These are phyloP conservation scores for Pestalotiopsis sp. DNA, from an alignment of 2,329 filamentous ascomycete species.

Conservation along the genomic window DNA sequence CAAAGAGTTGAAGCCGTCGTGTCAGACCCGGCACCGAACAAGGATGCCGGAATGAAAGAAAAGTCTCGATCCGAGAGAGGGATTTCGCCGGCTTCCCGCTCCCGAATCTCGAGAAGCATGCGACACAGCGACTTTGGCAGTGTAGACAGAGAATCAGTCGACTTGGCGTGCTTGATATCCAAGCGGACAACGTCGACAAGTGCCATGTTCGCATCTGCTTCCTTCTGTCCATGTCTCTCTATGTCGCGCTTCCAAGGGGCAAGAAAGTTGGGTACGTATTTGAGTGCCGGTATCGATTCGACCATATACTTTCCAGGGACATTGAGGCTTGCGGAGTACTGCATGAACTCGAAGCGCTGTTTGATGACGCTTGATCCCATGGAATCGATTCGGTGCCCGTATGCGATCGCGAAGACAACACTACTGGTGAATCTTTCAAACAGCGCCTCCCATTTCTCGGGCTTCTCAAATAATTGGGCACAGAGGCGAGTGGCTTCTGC, in stretches of 20 bases:
- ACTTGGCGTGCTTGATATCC: neutral
- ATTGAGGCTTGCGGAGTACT: slow-evolving; percentile 6
- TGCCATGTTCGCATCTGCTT: neutral
- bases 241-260: slow-evolving; percentile 6
- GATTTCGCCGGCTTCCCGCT: slow-evolving; percentile 40
- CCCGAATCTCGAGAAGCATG: slow-evolving; percentile 30
- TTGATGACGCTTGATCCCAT: slow-evolving; percentile 6
- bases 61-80: slow-evolving; percentile 47
- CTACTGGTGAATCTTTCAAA: slow-evolving; percentile 8
- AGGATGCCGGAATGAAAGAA: slow-evolving; percentile 47
- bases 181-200: slow-evolving; percentile 2
- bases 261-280: neutral
- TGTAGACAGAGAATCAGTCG: neutral
- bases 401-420: slow-evolving; percentile 3
- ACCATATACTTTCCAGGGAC: slow-evolving; percentile 9
- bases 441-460: neutral
- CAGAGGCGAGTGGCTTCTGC: slow-evolving; percentile 7
- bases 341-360: slow-evolving; percentile 10
- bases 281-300: slow-evolving; percentile 7
- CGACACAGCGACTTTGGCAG: slow-evolving; percentile 4
- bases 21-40: slow-evolving; percentile 52
- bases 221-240: neutral
- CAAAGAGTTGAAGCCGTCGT: slow-evolving; percentile 50
- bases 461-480: neutral
- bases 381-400: slow-evolving; percentile 8